Evolutionary conservation across 345 rosid species (phyloP), one percentile per base, ranked within the genome.

Genomic region (Ricinus communis): DNA sequence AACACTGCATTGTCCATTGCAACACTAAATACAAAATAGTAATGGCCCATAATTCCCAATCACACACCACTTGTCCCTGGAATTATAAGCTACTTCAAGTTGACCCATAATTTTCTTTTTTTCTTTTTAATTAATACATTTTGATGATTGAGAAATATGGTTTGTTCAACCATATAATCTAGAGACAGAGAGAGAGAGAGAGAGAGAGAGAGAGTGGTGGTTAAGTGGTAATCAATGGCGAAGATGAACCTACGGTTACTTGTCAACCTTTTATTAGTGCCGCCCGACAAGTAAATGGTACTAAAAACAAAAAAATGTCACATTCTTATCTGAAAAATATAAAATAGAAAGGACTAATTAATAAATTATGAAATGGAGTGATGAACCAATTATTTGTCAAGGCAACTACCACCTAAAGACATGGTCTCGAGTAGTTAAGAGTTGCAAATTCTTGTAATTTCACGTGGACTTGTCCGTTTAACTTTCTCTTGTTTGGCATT

Each of bases 381-480:
- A 16, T 19, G 24, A 9, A 6, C 61, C 79, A 66, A 63, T 74
- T 54, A 58, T 71, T 49, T 57, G 9, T 71, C 43, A 22, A 69
- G 52, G 51, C 53, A 62, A 66, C 28, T 15, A 41, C 70, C 77
- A 69, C 62, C 33, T 36, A 19, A 64, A 64, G 70, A 33, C 85
- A 47, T 71, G 71, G 70, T 36, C 72, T 72, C 64, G 28, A 47
- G 46, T 64, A 2, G 70, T 59, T 31, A 8, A n/a, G 52, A 38
- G 12, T 43, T 49, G 53, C 76, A 14, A 55, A 54, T 47, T 68
- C 58, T 24, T 71, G 25, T 57, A 11, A 54, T 75, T 69, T 79
- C 75, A 55, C 46, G 59, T 68, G 73, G 27, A 65, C 71, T 68
- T 76, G 73, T 60, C 53, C 50, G 19, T 81, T 51, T 15, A 71